A percentile compares a stretch with the other conserved stretches of the same genome.
Conservation (phyloP, 345 rosid genomes). For the Abelmoschus esculentus region DNA sequence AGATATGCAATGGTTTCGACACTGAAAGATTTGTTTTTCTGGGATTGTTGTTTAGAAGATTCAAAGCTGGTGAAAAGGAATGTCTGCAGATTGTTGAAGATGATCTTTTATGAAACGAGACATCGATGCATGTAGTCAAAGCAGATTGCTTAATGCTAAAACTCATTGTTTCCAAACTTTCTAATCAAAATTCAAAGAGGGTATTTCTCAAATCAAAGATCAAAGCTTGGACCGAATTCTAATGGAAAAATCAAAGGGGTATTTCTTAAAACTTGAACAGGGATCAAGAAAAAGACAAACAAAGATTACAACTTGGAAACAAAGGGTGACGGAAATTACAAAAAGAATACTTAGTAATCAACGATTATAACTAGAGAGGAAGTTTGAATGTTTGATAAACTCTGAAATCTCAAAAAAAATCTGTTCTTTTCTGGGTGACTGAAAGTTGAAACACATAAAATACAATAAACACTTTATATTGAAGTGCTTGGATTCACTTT, state of each 20-base stretch:
- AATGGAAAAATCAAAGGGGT: too few species aligned
- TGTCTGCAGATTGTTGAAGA: constrained; percentile 22
- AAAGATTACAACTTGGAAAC: not conserved
- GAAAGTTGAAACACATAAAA: too few species aligned
- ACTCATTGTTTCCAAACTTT: constrained; percentile 25
- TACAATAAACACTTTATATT: too few species aligned
- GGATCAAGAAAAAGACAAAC: constrained; percentile 3
- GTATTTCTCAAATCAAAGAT: too few species aligned
- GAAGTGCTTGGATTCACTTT: too few species aligned
- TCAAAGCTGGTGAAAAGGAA: constrained; percentile 31
- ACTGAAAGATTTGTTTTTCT: constrained; percentile 30
- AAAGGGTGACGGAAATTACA: not conserved
- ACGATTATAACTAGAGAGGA: too few species aligned
- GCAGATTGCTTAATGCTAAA: constrained; percentile 32
- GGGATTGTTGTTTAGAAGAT: constrained; percentile 12
- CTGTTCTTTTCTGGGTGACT: too few species aligned
- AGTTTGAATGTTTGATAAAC: too few species aligned
- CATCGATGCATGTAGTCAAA: constrained; percentile 31
- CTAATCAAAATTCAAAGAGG: not conserved
- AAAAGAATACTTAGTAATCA: not conserved
- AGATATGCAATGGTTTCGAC: constrained; percentile 58
- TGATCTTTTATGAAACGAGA: constrained; percentile 34
- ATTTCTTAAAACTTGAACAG: not conserved
- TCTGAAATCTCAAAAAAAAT: too few species aligned
- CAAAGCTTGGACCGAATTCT: too few species aligned